A percentile compares a stretch with the other conserved stretches of the same genome.
phyloP scores from a whole-genome alignment of 768 basidiomycete genomes.

The Pulveroboletus sp. region DNA sequence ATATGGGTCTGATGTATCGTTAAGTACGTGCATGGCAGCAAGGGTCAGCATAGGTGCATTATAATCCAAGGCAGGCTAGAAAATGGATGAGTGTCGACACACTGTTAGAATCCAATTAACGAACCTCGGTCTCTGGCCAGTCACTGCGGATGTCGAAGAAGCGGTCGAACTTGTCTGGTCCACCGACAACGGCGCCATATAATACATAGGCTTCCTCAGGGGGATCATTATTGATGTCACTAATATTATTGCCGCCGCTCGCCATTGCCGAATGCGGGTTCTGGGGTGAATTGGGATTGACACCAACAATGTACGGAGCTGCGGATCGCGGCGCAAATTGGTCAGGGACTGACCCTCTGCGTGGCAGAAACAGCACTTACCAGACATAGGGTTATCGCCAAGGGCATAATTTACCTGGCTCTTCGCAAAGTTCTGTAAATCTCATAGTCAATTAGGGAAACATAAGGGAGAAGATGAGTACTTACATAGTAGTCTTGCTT shows the following conservation, averaged over 20 bases:
- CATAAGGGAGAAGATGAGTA: background rate
- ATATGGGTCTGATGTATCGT: slow-evolving; percentile 66
- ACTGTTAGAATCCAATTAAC: slow-evolving; percentile 1
- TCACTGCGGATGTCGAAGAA: slow-evolving; percentile 86
- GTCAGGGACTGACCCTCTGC: background rate
- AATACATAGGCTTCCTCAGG: slow-evolving; percentile 67
- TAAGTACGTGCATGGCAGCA: slow-evolving; percentile 70
- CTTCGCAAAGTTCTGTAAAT: slow-evolving; percentile 60
- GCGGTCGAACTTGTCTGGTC: slow-evolving; percentile 68
- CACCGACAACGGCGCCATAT: slow-evolving; percentile 87
- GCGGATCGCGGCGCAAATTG: background rate
- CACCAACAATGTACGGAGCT: slow-evolving; percentile 70
- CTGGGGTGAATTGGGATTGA: slow-evolving; percentile 82
- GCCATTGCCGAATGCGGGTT: slow-evolving; percentile 92
- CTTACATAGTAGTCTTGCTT: slow-evolving; percentile 56
- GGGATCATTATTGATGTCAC: slow-evolving; percentile 67
- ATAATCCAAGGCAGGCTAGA: slow-evolving; percentile 77
- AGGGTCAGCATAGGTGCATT: slow-evolving; percentile 87
- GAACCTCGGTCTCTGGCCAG: slow-evolving; percentile 84
- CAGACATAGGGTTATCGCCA: slow-evolving; percentile 87
- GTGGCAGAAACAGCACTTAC: slow-evolving; percentile 35
- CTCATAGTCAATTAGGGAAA: slow-evolving; percentile 5
- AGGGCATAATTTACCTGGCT: slow-evolving; percentile 76
- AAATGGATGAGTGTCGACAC: slow-evolving; percentile 11
- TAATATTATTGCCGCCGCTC: slow-evolving; percentile 72